Conservation (phyloP, 768 basidiomycete genomes). For the Butyriboletus loyo region DNA sequence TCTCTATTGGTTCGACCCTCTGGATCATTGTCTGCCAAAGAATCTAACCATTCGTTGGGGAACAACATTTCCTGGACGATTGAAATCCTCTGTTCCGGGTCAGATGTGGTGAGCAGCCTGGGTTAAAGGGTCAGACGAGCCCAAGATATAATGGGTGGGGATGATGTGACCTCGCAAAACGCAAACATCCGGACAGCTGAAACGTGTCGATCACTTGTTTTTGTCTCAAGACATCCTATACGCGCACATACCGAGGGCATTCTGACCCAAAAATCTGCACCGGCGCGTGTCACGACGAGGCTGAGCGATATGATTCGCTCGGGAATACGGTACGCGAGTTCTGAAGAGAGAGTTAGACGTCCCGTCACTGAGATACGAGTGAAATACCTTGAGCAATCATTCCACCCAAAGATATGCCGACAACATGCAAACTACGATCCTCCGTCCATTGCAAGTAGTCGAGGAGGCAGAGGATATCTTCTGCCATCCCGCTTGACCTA, state of each 20-base stretch:
- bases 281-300: slow-evolving; percentile 69
- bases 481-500: slow-evolving; percentile 77
- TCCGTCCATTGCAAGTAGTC: slow-evolving; percentile 71
- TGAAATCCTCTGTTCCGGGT: slow-evolving; percentile 47
- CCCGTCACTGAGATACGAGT: not conserved
- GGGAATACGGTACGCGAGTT: slow-evolving; percentile 65
- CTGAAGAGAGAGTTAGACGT: slow-evolving; percentile 34
- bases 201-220: not conserved
- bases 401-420: slow-evolving; percentile 76
- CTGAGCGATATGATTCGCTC: slow-evolving; percentile 64
- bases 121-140: slow-evolving; percentile 4
- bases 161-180: slow-evolving; percentile 33
- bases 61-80: slow-evolving; percentile 58
- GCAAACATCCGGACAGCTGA: slow-evolving; percentile 40
- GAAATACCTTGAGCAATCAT: slow-evolving; percentile 76
- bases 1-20: slow-evolving; percentile 63
- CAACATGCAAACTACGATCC: slow-evolving; percentile 59
- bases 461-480: slow-evolving; percentile 64
- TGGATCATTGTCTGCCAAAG: slow-evolving; percentile 49
- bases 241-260: slow-evolving; percentile 54
- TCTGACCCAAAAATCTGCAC: slow-evolving; percentile 54
- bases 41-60: slow-evolving; percentile 58
- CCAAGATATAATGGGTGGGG: not conserved
- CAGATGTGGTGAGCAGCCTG: slow-evolving; percentile 37
- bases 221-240: not conserved